Percentiles rank a stretch among this genome's conserved stretches.
phyloP scores from a whole-genome alignment of 768 basidiomycete genomes.

The Tylopilus sp. region DNA sequence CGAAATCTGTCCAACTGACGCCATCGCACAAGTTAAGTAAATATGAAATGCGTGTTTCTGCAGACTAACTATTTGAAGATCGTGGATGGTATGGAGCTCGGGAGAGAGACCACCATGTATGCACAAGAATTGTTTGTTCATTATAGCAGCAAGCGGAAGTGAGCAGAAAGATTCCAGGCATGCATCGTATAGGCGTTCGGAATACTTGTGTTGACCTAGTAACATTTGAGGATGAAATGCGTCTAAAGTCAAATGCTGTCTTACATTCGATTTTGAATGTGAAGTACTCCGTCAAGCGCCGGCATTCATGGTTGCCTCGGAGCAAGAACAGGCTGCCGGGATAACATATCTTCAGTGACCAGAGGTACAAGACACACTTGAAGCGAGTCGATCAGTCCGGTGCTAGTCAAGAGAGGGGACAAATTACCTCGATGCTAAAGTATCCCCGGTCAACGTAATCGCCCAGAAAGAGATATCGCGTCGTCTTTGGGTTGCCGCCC shows the following conservation, averaged over 20 bases:
- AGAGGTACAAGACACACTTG: conserved; percentile 57
- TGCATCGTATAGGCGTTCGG: conserved; percentile 69
- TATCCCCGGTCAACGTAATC: conserved; percentile 78
- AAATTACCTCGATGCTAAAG: conserved; percentile 65
- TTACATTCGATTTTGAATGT: conserved; percentile 54
- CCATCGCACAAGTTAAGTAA: neutral
- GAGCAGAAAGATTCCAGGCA: conserved; percentile 74
- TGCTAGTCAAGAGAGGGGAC: neutral
- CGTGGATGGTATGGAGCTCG: conserved; percentile 64
- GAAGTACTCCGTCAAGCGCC: conserved; percentile 63
- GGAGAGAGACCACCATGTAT: conserved; percentile 74
- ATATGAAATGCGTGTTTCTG: neutral
- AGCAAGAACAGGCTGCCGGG: conserved; percentile 59
- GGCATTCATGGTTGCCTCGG: conserved; percentile 64
- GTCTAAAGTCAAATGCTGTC: neutral
- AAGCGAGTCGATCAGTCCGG: conserved; percentile 13
- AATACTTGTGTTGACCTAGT: conserved; percentile 72
- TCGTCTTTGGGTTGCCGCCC: conserved; percentile 70
- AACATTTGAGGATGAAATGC: conserved; percentile 1
- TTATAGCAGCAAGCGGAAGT: conserved; percentile 68
- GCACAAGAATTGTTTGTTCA: conserved; percentile 80
- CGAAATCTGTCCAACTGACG: conserved; percentile 65
- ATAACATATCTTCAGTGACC: conserved; percentile 62
- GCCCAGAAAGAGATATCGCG: conserved; percentile 70
- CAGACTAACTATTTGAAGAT: conserved; percentile 52